These are phyloP conservation scores for Blastobotrys ciferrii DNA, from an alignment of 1,139 yeast genomes.

Conservation along the genomic window DNA sequence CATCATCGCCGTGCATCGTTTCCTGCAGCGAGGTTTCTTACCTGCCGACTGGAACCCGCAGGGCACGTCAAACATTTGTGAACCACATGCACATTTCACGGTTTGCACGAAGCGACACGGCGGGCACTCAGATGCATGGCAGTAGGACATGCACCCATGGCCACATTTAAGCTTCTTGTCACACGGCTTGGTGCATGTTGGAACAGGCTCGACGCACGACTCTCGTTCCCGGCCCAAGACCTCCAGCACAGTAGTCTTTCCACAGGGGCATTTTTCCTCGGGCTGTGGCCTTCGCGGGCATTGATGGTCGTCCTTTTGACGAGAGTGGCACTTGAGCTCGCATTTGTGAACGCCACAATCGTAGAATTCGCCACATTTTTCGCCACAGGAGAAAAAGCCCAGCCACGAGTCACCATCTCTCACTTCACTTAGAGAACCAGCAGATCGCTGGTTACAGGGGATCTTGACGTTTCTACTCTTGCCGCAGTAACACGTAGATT, in stretches of 20 bases:
- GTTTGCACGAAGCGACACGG: conserved; percentile 52
- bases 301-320: conserved; percentile 40
- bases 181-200: conserved; percentile 67
- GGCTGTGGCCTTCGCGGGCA: conserved; percentile 66
- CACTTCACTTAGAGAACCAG: conserved; percentile 21
- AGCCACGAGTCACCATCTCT: conserved; percentile 45
- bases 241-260: conserved; percentile 47
- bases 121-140: conserved; percentile 77
- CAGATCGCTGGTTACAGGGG: conserved; percentile 27
- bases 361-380: conserved; percentile 49
- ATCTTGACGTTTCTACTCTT: conserved; percentile 27
- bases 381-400: conserved; percentile 62
- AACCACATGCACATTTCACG: conserved; percentile 52
- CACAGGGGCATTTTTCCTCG: conserved; percentile 74
- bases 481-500: conserved; percentile 74
- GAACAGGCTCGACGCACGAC: conserved; percentile 63
- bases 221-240: conserved; percentile 47
- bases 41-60: conserved; percentile 57
- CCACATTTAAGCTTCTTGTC: conserved; percentile 69
- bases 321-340: conserved; percentile 56
- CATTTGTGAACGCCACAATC: conserved; percentile 72
- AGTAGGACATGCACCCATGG: conserved; percentile 59
- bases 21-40: conserved; percentile 59
- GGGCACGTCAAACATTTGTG: conserved; percentile 54
- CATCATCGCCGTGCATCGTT: conserved; percentile 71